Percentiles rank a stretch among this genome's conserved stretches.
phyloP scores from a whole-genome alignment of 345 rosid genomes.

The Eucalyptus viminalis region DNA sequence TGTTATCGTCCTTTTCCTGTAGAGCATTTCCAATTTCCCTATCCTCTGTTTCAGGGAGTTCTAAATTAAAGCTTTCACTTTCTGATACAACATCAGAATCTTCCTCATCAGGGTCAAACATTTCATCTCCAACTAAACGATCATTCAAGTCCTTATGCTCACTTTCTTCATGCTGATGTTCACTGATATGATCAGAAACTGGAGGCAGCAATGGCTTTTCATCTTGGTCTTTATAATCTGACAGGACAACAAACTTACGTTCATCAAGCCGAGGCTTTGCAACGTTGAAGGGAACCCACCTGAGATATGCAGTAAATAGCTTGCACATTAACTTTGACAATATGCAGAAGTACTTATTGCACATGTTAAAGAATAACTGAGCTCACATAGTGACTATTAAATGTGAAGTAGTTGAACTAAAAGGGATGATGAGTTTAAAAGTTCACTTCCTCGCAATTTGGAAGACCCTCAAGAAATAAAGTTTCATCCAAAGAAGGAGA shows the following conservation, averaged over 20 bases:
- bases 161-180: constrained; percentile 21
- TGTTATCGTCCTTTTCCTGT: too few species aligned
- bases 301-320: constrained; percentile 13
- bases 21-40: constrained; percentile 32
- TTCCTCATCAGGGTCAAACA: constrained; percentile 29
- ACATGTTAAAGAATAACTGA: not conserved
- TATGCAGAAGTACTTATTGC: not conserved
- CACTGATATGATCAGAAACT: constrained; percentile 19
- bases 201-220: constrained; percentile 15
- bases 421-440: not conserved
- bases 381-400: not conserved
- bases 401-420: not conserved
- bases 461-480: not conserved
- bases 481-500: not conserved
- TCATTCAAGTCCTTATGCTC: constrained; percentile 18
- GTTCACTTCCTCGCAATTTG: not conserved
- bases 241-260: constrained; percentile 50
- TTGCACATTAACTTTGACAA: not conserved
- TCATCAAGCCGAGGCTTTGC: constrained; percentile 71
- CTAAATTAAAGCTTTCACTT: constrained; percentile 9
- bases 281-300: constrained; percentile 78
- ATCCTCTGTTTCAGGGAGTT: constrained; percentile 7
- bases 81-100: constrained; percentile 30
- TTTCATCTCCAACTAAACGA: constrained; percentile 25
- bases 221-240: constrained; percentile 34